Base-by-base conservation (phyloP, 2,329 filamentous ascomycete species). In the Fusarium floridanum region DNA sequence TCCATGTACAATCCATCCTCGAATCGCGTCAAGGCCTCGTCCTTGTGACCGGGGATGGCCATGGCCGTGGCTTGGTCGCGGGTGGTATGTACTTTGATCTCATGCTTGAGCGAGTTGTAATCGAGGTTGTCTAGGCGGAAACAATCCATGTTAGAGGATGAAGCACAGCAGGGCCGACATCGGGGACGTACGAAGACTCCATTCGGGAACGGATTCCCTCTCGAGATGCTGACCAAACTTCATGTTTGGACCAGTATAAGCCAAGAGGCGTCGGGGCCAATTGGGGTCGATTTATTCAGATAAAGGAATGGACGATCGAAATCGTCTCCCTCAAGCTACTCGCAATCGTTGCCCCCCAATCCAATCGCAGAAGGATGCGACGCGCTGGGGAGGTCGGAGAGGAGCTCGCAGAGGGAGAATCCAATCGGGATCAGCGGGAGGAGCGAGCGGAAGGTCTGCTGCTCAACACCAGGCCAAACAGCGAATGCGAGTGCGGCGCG, bases 81-180 rank as follows among this genome's bases (percentile, higher is more conserved):
- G 14, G 91, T 92, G 2, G 94, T 97, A 80, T 95, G 90, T 70
- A 89, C 89, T 82, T 96, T 97, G 86, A 97, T 96, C 79, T 94
- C 88, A 81, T 94, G 89, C 83, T 97, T 97, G 73, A 97, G 89
- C 59, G 93, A 93, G 82, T 96, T 94, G 86, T 97, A 97, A 82
- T 97, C 94, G 83, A 97, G 91, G 83, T 97, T 97, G 82, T 95
- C 92, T 94, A 50, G 8, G 20, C 93, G 55, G 17, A 60, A 37
- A 65, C 56, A 60, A 53, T 59, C 14, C 9, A 53, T n/a, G 61
- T 77, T 48, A 45, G 67, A 53, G 17, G 12, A 32, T 14, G 29
- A 36, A 61, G 12, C 12, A 16, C 29, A 61, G 20, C 27, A 34
- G 11, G 22, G 16, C 59, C 53, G 62, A 45, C 41, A 63, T 73